Evolutionary conservation across 208 protist species (phyloP), one percentile per base, ranked within the genome.

Genomic region (Wallacemonas collosoma): DNA sequence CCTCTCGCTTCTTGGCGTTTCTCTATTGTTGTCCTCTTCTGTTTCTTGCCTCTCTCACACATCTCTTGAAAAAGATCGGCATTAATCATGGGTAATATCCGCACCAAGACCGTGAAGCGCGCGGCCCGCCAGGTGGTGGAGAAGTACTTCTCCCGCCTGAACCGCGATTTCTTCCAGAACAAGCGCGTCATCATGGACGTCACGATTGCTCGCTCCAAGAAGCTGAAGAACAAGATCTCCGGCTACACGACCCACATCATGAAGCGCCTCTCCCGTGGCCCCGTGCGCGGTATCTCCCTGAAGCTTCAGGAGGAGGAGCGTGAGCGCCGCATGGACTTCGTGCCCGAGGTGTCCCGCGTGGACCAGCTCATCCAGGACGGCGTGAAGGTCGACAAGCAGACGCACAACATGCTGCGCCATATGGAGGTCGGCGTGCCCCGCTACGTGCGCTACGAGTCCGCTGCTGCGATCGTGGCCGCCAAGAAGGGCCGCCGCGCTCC

Each of bases 261-360:
- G 98, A 98, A 97, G 88, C 90, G 98, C 74, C 98, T 99, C 54
- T 84, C 95, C 60, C 94, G 98, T 67, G 98, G 98, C 63, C 99
- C 98, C 64, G 99, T 99, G 51, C 97, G 97, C 75, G 99, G 99
- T 76, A 99, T 99, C 82, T 99, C 99, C 63, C 98, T 99, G 81
- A 99, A 99, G 92, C 97, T 99, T 9, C 99, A 99, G 93, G 99
- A 99, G 93, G 99, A 99, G 91, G 99, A 99, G 96, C 98, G 99
- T 81, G 99, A 99, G 95, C 91, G 98, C 79, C 92, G 98, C 81
- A 99, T 99, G 92, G 99, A 99, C 94, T 99, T 98, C 89, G 98
- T 99, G 61, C 99, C 99, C 75, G 93, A 98, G 65, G 88, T 96
- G 54, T 95, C 87, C 58, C 75, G 71, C 56, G 89, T 96, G 39